Evolutionary conservation across 192 early-diverging fungal genomes (phyloP), one percentile per base, ranked within the genome.

Genomic region (Rhizoclosmatium sp.): DNA sequence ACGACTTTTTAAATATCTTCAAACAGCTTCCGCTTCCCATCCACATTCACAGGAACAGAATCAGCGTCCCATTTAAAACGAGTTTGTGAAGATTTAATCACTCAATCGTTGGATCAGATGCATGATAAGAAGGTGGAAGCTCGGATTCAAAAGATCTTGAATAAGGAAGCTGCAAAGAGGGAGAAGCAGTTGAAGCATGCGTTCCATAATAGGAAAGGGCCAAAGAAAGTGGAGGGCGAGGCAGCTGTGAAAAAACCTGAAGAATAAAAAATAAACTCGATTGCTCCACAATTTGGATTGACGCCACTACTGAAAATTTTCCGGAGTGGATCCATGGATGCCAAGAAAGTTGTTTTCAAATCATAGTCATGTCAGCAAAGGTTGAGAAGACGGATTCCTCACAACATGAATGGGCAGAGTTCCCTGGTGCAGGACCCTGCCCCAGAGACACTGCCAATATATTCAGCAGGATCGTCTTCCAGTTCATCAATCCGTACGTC

Each of bases 11-110:
- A 12, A 21, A 14, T 9, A 23, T 69, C 61, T 10, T 51, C 48
- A 23, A 47, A 23, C 39, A 92, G 91, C 60, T 72, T 88, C 47
- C 85, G 91, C 40, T 95, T 91, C 77, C 82, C 92, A 3, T 84
- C 89, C 21, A 78, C 78, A 1, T 94, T 93, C 66, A 80, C 82
- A 4, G 80, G 86, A n/a, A 44, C 61, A n/a, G 88, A 90, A 0
- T 75, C 79, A 39, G 85, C 91, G 3, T 23, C 67, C 9, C 61
- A 81, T 45, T 49, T 89, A 51, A 95, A 94, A 82, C 62, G 47
- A 4, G 54, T 69, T 59, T 85, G 83, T 73, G 89, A 91, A 66
- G 62, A 58, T 44, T 49, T 83, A 23, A 91, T 92, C 74, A 80
- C 84, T 60, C 14, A 71, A 7, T 85, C 86, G 3, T 79, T 91